Conservation (phyloP, 2,329 filamentous ascomycete genomes). For the Cercospora zeina region DNA sequence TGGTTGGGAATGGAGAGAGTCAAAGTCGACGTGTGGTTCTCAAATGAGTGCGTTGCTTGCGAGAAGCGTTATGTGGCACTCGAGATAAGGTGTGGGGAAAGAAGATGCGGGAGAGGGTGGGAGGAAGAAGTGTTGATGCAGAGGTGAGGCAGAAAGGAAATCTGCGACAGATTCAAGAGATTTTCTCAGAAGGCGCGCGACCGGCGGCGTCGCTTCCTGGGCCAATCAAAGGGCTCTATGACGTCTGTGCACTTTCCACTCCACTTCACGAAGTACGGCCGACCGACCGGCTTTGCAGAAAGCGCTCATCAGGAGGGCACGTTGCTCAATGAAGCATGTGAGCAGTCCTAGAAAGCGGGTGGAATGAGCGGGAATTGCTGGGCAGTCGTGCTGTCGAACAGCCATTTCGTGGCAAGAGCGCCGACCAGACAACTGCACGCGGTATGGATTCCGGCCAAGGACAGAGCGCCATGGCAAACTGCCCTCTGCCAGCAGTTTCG, state of each 20-base stretch:
- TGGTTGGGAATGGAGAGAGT: background rate
- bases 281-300: background rate
- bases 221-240: background rate
- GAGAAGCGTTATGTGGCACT: slow-evolving; percentile 7
- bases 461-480: background rate
- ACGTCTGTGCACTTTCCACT: background rate
- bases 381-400: background rate
- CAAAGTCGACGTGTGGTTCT: background rate
- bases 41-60: slow-evolving; percentile 13
- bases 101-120: background rate
- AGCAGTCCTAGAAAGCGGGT: no score
- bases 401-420: background rate
- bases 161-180: slow-evolving; percentile 11
- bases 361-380: background rate
- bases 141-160: slow-evolving; percentile 5
- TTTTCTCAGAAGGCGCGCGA: slow-evolving; percentile 3
- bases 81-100: slow-evolving; percentile 6
- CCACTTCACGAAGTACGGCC: slow-evolving; percentile 1
- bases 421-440: background rate
- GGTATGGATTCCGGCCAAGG: background rate
- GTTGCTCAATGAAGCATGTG: background rate
- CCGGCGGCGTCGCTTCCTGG: background rate
- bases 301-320: background rate
- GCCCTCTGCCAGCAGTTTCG: background rate
- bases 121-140: slow-evolving; percentile 12